Evolutionary conservation across 345 rosid species (phyloP).

Genomic region (Raphanus raphanistrum): DNA sequence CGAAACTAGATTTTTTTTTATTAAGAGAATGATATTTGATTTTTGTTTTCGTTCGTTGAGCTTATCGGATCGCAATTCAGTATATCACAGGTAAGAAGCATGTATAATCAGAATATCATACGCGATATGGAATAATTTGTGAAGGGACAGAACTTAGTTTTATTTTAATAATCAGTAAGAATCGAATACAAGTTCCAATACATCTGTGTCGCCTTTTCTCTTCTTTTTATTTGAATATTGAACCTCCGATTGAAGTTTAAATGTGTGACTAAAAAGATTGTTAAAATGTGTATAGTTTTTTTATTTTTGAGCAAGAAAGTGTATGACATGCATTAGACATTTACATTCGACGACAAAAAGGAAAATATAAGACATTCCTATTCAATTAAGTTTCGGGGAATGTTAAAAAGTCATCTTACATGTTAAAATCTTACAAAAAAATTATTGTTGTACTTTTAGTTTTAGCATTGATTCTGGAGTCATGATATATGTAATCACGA

Average conservation of each 20-base stretch:
- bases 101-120: neutral
- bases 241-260: neutral
- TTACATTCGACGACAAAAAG: neutral
- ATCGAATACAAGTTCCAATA: constrained; percentile 27
- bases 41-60: neutral
- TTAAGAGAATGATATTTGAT: neutral
- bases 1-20: neutral
- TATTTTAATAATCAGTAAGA: neutral
- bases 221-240: constrained; percentile 2
- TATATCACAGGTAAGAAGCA: neutral
- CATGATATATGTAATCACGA: neutral
- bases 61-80: neutral
- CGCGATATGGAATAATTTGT: neutral
- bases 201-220: neutral
- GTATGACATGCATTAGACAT: neutral
- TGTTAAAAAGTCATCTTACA: neutral
- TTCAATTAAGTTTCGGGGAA: neutral
- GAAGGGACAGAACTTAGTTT: neutral
- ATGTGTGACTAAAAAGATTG: neutral
- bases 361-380: neutral
- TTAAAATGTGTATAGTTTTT: neutral
- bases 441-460: neutral
- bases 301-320: neutral
- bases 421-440: neutral
- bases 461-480: neutral